Evolutionary conservation across 352 stramenopile genomes (phyloP), one percentile per base, ranked within the genome.

Genomic region (Phytophthora fragariaefolia): DNA sequence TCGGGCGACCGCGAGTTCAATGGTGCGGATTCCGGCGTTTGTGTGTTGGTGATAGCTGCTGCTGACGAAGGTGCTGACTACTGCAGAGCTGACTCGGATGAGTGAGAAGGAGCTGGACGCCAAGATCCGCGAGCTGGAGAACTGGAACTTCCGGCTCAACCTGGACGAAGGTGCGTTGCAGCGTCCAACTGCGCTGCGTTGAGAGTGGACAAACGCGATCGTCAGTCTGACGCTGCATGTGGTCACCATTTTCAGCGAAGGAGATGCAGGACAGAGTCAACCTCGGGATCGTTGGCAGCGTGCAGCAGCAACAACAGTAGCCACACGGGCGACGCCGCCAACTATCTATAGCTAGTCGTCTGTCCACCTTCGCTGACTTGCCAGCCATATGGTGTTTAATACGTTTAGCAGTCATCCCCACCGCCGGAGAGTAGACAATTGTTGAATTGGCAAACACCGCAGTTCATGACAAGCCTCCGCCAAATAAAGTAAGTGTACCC

Each of bases 91-190:
- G 22, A 55, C 57, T 20, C 66, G 77, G 24, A 40, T 90, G 65
- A 82, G 57, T 42, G 79, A 91, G 47, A 92, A 93, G 62, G 78
- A 89, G 32, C 62, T 93, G 23, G 85, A 92, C 6, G 66, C 69
- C 46, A 87, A 88, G 55, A 80, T 89, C 40, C 81, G 85, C n/a
- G 85, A 92, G 63, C 81, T 93, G 8, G 80, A 91, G 62, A 93
- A 93, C 60, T 89, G 80, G 76, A 92, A 93, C 62, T 93, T 93
- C 57, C 73, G 83, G 4, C 77, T 93, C 12, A 91, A 93, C 55
- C 75, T 91, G 20, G 85, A 93, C 22, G 85, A 93, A 87, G 80
- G 84, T 91, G 24, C 43, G 70, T 46, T 34, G 10, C 6, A 36
- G 32, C 10, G 42, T 7, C 4, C 20, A 18, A n/a, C n/a, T 15